A percentile compares a stretch with the other conserved stretches of the same genome.
Conservation (phyloP, 805 yeast species). For the Millerozyma acaciae region DNA sequence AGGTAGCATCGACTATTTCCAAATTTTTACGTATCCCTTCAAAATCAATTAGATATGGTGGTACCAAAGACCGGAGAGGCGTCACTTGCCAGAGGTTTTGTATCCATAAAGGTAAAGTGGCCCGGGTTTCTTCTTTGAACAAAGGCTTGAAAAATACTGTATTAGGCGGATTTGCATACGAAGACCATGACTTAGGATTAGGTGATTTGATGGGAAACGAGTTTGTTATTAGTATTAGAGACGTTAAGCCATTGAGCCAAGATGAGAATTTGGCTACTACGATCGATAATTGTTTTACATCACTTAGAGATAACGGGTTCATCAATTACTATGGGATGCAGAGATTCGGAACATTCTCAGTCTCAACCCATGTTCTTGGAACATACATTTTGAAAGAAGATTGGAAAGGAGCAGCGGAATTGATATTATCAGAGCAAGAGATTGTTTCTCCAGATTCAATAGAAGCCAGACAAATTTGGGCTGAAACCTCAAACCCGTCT, state of each 20-base stretch:
- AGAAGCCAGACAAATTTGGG: constrained; percentile 83
- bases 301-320: constrained; percentile 68
- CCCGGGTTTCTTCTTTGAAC: constrained; percentile 73
- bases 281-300: constrained; percentile 49
- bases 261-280: constrained; percentile 36
- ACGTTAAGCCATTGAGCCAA: constrained; percentile 44
- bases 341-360: constrained; percentile 92
- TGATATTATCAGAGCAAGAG: constrained; percentile 82
- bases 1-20: constrained; percentile 72
- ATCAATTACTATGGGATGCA: constrained; percentile 98
- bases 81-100: constrained; percentile 85
- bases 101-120: constrained; percentile 63
- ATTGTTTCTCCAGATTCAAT: constrained; percentile 76
- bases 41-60: constrained; percentile 74
- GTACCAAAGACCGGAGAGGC: constrained; percentile 96
- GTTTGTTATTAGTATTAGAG: constrained; percentile 79
- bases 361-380: constrained; percentile 88
- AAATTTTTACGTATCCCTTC: constrained; percentile 73
- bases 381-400: constrained; percentile 62
- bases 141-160: constrained; percentile 70
- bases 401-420: constrained; percentile 76
- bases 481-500: constrained; percentile 60
- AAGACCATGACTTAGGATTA: constrained; percentile 55
- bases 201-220: constrained; percentile 91
- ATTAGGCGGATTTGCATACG: constrained; percentile 75